Base-by-base conservation (phyloP, 2,329 filamentous ascomycete species). In the Lithohypha guttulata region DNA sequence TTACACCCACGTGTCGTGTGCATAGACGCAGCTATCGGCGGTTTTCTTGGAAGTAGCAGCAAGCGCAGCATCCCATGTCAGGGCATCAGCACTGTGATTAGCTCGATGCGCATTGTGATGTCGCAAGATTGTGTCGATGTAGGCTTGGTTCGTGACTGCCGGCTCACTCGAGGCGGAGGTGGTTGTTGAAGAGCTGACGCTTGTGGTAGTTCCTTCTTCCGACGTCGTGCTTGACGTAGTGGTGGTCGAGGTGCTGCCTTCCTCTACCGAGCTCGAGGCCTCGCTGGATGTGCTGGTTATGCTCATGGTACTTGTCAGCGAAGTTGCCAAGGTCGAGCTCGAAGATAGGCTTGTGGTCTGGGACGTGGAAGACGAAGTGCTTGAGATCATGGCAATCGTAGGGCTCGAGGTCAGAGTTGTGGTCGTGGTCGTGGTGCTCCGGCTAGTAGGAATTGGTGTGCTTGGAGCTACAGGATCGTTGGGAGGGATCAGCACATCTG, bases 31-130 rank as follows among this genome's bases (percentile, higher is more conserved):
- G 17, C 58, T 69, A 17, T 70, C 53, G 44, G 84, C 85, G 38
- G 78, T 73, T 39, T 63, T 62, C 34, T 65, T 48, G 29, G 86
- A 86, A 42, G 71, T 82, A 39, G 58, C 55, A 41, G 77, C 80
- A 37, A 84, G 71, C 30, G 62, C 63, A 4, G 63, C 53, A 51
- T 79, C 71, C 81, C 83, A 96, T 34, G 54, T 57, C 31, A 94
- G 55, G 25, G 65, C 70, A 19, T 61, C 55, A 25, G 76, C 77
- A 13, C 79, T 80, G 72, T 95, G 86, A 68, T 89, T 91, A 55
- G 69, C 59, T 47, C 91, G 86, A 64, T 91, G 84, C 40, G 79
- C 53, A 65, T 95, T 94, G 77, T 96, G 89, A 59, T 84, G 75
- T 51, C 77, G 67, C 35, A 89, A 52, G 26, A 63, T 35, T 1